These are phyloP conservation scores for Salvia splendens DNA, from an alignment of 257 asterid genomes.

Conservation along the genomic window DNA sequence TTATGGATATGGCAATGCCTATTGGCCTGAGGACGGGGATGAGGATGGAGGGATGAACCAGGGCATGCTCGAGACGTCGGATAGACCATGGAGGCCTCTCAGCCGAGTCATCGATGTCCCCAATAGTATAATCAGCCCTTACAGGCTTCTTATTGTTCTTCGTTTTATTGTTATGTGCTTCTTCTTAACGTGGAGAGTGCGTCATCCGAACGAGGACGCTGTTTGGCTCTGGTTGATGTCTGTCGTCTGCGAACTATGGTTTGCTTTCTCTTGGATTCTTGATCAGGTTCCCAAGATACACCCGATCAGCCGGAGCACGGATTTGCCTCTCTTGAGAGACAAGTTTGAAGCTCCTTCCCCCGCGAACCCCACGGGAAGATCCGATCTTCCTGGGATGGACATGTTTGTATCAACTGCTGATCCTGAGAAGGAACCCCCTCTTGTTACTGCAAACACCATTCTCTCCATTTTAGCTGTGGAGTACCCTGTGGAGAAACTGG, in stretches of 20 bases:
- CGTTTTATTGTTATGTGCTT: conserved; percentile 42
- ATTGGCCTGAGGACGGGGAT: conserved; percentile 77
- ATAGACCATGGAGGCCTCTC: conserved; percentile 87
- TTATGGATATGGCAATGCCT: conserved; percentile 81
- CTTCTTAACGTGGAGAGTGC: conserved; percentile 58
- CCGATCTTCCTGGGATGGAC: conserved; percentile 64
- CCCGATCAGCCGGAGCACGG: conserved; percentile 44
- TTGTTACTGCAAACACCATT: conserved; percentile 58
- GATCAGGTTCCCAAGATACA: conserved; percentile 59
- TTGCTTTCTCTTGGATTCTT: conserved; percentile 67
- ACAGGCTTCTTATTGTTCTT: conserved; percentile 49
- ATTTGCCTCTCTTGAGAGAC: conserved; percentile 43
- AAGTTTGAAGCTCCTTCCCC: conserved; percentile 56
- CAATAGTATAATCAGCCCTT: conserved; percentile 70
- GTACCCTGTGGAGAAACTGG: conserved; percentile 61
- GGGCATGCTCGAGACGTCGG: conserved; percentile 52
- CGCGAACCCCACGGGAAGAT: conserved; percentile 54
- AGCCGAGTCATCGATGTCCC: conserved; percentile 64
- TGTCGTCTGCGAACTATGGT: conserved; percentile 57
- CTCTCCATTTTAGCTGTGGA: conserved; percentile 57
- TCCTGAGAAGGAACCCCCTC: conserved; percentile 71
- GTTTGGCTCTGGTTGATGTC: conserved; percentile 69
- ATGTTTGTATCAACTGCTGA: conserved; percentile 65
- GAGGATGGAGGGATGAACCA: conserved; percentile 48
- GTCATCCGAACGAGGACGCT: conserved; percentile 60